Percentiles rank a stretch among this genome's conserved stretches.
Conservation (phyloP, 768 basidiomycete genomes). For the Suillus paluster region DNA sequence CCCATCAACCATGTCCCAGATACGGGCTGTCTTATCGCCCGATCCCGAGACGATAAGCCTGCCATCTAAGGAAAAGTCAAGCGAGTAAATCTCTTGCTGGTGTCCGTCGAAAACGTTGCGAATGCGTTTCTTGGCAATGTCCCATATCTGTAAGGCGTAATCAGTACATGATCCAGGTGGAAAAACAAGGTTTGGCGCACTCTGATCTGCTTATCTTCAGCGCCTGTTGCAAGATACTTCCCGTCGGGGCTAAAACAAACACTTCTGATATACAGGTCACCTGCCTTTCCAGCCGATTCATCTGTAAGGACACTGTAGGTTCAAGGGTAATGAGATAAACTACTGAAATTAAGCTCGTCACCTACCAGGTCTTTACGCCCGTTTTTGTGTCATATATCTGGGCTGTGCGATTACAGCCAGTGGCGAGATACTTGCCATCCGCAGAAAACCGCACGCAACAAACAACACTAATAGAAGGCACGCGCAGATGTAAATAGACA, state of each 20-base stretch:
- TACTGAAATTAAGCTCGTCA: constrained; percentile 13
- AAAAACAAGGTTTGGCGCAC: constrained; percentile 20
- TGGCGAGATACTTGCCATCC: constrained; percentile 36
- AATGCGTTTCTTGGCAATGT: constrained; percentile 26
- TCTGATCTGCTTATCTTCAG: constrained; percentile 39
- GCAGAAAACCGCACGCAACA: constrained; percentile 38
- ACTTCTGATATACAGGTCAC: constrained; percentile 79
- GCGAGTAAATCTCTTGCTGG: constrained; percentile 38
- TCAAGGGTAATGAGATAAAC: constrained; percentile 16
- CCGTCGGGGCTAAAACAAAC: constrained; percentile 37
- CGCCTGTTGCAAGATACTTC: constrained; percentile 35
- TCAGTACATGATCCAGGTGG: background rate
- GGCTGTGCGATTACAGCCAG: constrained; percentile 85
- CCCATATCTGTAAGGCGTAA: constrained; percentile 30
- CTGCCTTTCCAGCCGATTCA: constrained; percentile 69
- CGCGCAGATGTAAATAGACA: constrained; percentile 5
- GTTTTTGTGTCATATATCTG: constrained; percentile 95
- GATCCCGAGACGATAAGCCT: constrained; percentile 39
- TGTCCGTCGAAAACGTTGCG: constrained; percentile 38
- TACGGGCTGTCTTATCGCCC: constrained; percentile 38
- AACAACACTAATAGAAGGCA: constrained; percentile 26
- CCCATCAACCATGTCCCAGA: constrained; percentile 38
- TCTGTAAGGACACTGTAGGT: constrained; percentile 71
- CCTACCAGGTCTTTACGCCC: constrained; percentile 82
- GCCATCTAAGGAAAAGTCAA: constrained; percentile 41